Base-by-base conservation (phyloP, 805 yeast genomes). In the Suhomyces sp. region DNA sequence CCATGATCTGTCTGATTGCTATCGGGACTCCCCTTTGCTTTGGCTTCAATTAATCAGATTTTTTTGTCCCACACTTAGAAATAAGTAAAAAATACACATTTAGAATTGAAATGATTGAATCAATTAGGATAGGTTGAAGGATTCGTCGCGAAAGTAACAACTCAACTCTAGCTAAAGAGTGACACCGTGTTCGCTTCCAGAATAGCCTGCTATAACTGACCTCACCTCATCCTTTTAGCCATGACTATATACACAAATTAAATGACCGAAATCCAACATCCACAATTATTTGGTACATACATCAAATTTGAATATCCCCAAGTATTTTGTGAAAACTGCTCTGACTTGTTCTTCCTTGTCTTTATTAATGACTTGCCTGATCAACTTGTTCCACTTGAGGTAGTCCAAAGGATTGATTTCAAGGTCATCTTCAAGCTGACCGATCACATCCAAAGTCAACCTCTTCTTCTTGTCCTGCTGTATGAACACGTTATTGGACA, bases 221-320 rank as follows among this genome's bases (percentile, higher is more conserved):
- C 22, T 19, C 22, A 7, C 22, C 10, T 10, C n/a, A n/a, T n/a
- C n/a, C n/a, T n/a, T n/a, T n/a, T n/a, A n/a, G n/a, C n/a, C n/a
- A n/a, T n/a, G n/a, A n/a, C 25, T 6, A 7, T 23, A 9, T 23
- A 23, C 12, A 23, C 25, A n/a, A n/a, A 23, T 23, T 23, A 13
- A 23, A 8, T 9, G 25, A 23, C 25, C 25, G 6, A 23, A n/a
- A 23, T 23, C 6, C 10, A 14, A 13, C 7, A 25, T 25, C 27
- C 7, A 23, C 20, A 18, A 27, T 17, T 19, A 13, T 24, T 19
- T 13, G 6, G 22, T 18, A 50, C 57, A 45, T 45, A 56, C 83
- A 46, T 81, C 79, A 36, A 72, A 74, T 18, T 86, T 87, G 65
- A 86, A 90, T 6, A 74, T 65, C 13, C 56, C 56, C 28, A 90